Base-by-base conservation (phyloP, 192 early-diverging fungal genomes). In the Umbelopsis isabellina region DNA sequence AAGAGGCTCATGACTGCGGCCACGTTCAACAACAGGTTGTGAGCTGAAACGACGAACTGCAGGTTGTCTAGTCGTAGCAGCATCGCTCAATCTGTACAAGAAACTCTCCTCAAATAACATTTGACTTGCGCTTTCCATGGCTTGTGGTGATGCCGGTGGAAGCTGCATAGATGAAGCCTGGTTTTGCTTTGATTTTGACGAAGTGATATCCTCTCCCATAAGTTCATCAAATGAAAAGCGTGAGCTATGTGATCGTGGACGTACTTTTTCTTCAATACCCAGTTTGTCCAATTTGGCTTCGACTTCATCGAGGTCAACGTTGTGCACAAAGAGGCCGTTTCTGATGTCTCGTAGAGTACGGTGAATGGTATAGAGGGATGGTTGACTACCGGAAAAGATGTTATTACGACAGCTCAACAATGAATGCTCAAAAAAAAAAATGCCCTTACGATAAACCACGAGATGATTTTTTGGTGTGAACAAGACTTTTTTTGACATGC, bases 321-420 rank as follows among this genome's bases (percentile, higher is more conserved):
- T 52, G 4, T 69, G 48, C 12, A 52, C 67, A 33, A 69, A 52
- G 8, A 69, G n/a, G 37, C 49, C 48, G 46, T 69, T 69, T 22
- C 67, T 23, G 21, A 69, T 46, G 37, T 69, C 51, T 12, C 67
- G 67, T 41, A 69, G 27, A 27, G 67, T 69, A 22, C 67, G 44
- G 46, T 69, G 67, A 16, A 69, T 69, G 35, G 67, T 69, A 51
- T 69, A 49, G 13, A 69, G 48, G 2, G 67, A 69, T 21, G 67
- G 67, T 10, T 18, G 22, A 41, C 67, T 69, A 25, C 41, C 27
- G 7, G 7, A 15, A 21, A 23, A 50, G 48, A n/a, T 44, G 18
- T 20, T 11, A 44, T 23, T 25, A 20, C 15, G 35, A 20, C 23
- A 18, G 3, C n/a, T 9, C 6, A 67, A 33, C 37, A 46, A 10